phyloP scores from a whole-genome alignment of 2,329 filamentous ascomycete species.

The Botrytis paeoniae region DNA sequence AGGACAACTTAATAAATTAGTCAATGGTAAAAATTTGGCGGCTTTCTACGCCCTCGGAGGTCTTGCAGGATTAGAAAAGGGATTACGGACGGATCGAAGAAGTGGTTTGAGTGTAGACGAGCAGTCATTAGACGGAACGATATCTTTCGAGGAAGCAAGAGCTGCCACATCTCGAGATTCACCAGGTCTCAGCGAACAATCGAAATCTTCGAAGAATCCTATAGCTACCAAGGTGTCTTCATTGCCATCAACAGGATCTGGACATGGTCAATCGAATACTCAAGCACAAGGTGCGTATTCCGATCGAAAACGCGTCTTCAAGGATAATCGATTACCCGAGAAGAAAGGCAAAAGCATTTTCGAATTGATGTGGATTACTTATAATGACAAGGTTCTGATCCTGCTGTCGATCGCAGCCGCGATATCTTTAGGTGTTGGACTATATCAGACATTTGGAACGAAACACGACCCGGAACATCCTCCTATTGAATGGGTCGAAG shows the following conservation, averaged over 20 bases:
- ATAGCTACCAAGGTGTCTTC: slow-evolving; percentile 17
- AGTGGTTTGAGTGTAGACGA: slow-evolving; percentile 71
- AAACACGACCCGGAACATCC: slow-evolving; percentile 44
- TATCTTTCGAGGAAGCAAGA: slow-evolving; percentile 64
- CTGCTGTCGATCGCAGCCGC: slow-evolving; percentile 67
- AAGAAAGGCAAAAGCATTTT: slow-evolving; percentile 68
- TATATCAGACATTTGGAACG: slow-evolving; percentile 67
- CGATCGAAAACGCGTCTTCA: slow-evolving; percentile 69
- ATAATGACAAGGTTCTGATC: slow-evolving; percentile 78
- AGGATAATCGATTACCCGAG: slow-evolving; percentile 64
- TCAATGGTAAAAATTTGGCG: slow-evolving; percentile 74
- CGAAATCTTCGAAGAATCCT: slow-evolving; percentile 39
- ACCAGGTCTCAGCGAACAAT: slow-evolving; percentile 25
- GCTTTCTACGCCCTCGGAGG: slow-evolving; percentile 76
- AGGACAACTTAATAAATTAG: slow-evolving; percentile 70
- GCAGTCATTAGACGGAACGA: slow-evolving; percentile 55
- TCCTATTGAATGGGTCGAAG: slow-evolving; percentile 76
- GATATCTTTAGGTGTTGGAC: slow-evolving; percentile 71
- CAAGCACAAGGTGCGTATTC: slow-evolving; percentile 41
- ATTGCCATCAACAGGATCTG: neutral
- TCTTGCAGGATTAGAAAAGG: slow-evolving; percentile 68
- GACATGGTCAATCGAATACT: neutral
- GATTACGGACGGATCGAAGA: slow-evolving; percentile 62
- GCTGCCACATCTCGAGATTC: slow-evolving; percentile 29
- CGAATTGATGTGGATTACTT: slow-evolving; percentile 73